phyloP scores from a whole-genome alignment of 2,329 filamentous ascomycete genomes.

The Ophiostoma novo-ulmi region DNA sequence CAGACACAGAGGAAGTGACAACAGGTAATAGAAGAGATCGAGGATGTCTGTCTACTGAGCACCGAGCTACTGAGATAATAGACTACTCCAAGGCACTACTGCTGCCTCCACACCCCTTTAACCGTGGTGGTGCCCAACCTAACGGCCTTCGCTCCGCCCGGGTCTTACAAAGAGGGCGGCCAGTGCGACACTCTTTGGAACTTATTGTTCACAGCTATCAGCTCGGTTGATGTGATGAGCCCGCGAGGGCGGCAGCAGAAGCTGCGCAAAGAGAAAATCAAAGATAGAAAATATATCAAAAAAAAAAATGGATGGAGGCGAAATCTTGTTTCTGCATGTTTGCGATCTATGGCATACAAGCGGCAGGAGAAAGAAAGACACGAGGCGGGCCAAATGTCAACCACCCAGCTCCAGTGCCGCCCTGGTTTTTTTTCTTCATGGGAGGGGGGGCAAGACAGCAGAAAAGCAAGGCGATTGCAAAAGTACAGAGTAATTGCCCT shows the following conservation, averaged over 20 bases:
- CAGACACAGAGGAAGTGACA: background rate
- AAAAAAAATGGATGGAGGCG: background rate
- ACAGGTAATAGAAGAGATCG: background rate
- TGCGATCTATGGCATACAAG: background rate
- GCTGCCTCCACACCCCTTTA: slow-evolving; percentile 18
- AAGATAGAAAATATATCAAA: background rate
- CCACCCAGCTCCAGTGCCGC: background rate
- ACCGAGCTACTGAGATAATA: background rate
- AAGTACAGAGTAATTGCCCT: background rate
- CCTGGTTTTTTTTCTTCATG: background rate
- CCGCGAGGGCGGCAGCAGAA: background rate
- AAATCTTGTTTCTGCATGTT: background rate
- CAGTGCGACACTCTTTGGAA: background rate
- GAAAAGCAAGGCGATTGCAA: background rate
- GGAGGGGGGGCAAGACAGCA: background rate
- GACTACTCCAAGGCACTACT: background rate
- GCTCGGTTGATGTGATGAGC: slow-evolving; percentile 5
- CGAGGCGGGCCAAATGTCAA: background rate
- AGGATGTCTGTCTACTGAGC: background rate
- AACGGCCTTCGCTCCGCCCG: slow-evolving; percentile 18
- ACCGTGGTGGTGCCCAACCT: slow-evolving; percentile 22
- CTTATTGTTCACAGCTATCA: background rate
- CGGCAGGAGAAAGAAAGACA: background rate
- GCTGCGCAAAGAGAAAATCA: background rate
- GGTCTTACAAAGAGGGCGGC: slow-evolving; percentile 19